Base-by-base conservation (phyloP, 2,329 filamentous ascomycete species). In the Clarireedia monteithiana region DNA sequence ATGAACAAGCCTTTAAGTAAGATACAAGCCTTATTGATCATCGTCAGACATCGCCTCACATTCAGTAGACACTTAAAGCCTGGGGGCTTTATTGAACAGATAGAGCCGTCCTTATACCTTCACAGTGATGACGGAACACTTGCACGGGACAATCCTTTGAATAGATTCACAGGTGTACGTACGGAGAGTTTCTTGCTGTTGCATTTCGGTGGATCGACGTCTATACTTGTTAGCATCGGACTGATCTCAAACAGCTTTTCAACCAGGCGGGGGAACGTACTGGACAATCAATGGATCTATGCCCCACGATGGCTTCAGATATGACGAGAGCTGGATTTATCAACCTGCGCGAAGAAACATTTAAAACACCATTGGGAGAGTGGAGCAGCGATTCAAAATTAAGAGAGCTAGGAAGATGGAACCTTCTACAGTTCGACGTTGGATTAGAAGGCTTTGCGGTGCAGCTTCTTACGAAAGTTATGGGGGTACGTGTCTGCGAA, bases 1-100 rank as follows among this genome's bases (percentile, higher is more conserved):
- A 85, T 57, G 67, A 68, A 14, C 79, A 81, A 57, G 68, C 74
- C 17, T 77, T 70, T 60, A 72, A 71, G 64, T 77, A 78, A 59
- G 70, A 30, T 5, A 39, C 3, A 14, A 20, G n/a, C 26, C 24
- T n/a, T 15, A 23, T 7, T 30, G 7, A 34, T 30, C 17, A 34
- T 34, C 30, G 2, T 34, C 12, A 4, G 30, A 9, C 30, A 3
- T 34, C 30, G 3, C 24, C 7, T 27, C 15, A 17, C 20, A 34
- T 53, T 30, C 3, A n/a, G 34, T 26, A 69, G 69, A 20, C 68
- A 72, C 46, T 60, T 71, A 2, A 65, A 63, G 40, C 71, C 70
- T 4, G 72, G 71, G 5, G 72, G 71, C 1, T 75, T 67, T 62
- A 61, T 69, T 17, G 66, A 70, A 49, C 60, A 68, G 23, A 50